These are phyloP conservation scores for Xylariaceae sp. DNA, from an alignment of 2,329 filamentous ascomycete species.

Conservation along the genomic window DNA sequence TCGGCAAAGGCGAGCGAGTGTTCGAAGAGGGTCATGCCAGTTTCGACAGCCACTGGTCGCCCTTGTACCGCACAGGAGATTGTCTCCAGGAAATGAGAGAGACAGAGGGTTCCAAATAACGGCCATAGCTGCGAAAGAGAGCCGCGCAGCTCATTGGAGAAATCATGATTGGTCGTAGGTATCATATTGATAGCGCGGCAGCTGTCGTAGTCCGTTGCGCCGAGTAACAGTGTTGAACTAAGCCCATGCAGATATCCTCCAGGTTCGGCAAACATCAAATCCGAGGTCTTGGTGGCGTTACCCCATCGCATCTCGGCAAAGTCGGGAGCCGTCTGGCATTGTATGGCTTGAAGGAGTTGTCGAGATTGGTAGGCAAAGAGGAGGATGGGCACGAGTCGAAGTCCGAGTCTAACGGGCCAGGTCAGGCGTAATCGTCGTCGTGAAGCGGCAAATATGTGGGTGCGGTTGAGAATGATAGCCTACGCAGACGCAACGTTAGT, in stretches of 20 bases:
- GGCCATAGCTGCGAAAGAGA: slow-evolving; percentile 77
- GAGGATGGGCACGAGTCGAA: slow-evolving; percentile 69
- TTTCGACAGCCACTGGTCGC: slow-evolving; percentile 73
- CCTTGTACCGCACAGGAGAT: slow-evolving; percentile 85
- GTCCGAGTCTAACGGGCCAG: slow-evolving; percentile 65
- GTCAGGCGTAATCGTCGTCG: slow-evolving; percentile 72
- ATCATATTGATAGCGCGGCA: slow-evolving; percentile 75
- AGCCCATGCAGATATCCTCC: slow-evolving; percentile 68
- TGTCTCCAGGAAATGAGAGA: slow-evolving; percentile 86
- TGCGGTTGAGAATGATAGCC: slow-evolving; percentile 84
- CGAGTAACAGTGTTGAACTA: slow-evolving; percentile 68
- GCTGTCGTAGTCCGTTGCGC: slow-evolving; percentile 68
- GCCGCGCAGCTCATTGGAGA: slow-evolving; percentile 57
- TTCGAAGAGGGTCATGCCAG: slow-evolving; percentile 94
- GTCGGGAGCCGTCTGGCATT: slow-evolving; percentile 81
- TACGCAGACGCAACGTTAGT: slow-evolving; percentile 28
- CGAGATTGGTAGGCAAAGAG: slow-evolving; percentile 67
- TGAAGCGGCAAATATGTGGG: slow-evolving; percentile 88
- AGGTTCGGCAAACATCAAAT: slow-evolving; percentile 66
- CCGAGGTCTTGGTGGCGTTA: slow-evolving; percentile 58
- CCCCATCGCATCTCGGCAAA: slow-evolving; percentile 69
- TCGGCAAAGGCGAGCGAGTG: slow-evolving; percentile 95
- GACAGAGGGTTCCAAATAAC: slow-evolving; percentile 63
- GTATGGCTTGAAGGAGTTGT: slow-evolving; percentile 74
- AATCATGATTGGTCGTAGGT: slow-evolving; percentile 48